phyloP scores from a whole-genome alignment of 371 early-diverging fungal species.

The Zychaea mexicana region DNA sequence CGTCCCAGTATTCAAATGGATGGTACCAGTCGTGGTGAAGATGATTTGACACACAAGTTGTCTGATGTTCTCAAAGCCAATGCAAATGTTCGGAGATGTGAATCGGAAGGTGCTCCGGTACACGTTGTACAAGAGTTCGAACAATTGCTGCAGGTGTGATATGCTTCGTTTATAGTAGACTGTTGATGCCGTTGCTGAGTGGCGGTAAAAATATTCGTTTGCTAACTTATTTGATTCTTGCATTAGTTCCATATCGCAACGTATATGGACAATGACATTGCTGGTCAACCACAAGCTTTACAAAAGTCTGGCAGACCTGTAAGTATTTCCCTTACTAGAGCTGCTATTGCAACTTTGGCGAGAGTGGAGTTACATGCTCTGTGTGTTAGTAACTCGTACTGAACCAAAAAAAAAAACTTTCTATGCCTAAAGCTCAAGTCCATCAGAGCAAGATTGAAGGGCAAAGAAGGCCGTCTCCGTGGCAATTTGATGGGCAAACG shows the following conservation, averaged over 20 bases:
- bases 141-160: slow-evolving; percentile 79
- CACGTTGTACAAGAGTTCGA: slow-evolving; percentile 97
- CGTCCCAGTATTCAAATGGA: slow-evolving; percentile 99
- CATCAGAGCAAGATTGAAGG: slow-evolving; percentile 98
- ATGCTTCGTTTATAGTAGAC: too few species aligned
- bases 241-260: slow-evolving; percentile 96
- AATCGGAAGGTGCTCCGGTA: slow-evolving; percentile 96
- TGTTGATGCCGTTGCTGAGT: too few species aligned
- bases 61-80: slow-evolving; percentile 98
- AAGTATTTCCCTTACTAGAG: slow-evolving; percentile 24
- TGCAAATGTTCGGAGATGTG: slow-evolving; percentile 84
- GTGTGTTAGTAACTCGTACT: too few species aligned
- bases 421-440: slow-evolving; percentile 76
- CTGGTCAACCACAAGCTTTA: slow-evolving; percentile 96
- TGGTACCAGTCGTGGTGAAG: slow-evolving; percentile 93
- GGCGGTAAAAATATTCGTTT: too few species aligned
- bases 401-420: neutral
- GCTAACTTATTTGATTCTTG: neutral
- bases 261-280: slow-evolving; percentile 98
- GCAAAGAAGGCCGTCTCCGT: slow-evolving; percentile 99
- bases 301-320: slow-evolving; percentile 98
- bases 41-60: slow-evolving; percentile 98
- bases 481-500: slow-evolving; percentile 99
- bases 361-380: neutral
- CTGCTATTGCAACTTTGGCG: neutral